phyloP scores from a whole-genome alignment of 1,139 yeast species.

The Geotrichum europaeum region DNA sequence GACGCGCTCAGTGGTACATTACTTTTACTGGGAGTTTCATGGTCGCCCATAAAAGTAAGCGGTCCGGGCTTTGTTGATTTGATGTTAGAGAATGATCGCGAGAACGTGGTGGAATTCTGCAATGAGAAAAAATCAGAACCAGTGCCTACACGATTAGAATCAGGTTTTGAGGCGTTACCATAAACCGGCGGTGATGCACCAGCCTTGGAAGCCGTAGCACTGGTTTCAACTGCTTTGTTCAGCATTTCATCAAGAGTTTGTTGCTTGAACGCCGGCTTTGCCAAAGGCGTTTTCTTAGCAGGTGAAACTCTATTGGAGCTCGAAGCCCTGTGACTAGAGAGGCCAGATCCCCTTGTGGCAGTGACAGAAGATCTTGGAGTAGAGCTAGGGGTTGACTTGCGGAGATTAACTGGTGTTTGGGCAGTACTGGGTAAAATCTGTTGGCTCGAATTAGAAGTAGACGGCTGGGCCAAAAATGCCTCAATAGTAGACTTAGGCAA shows the following conservation, averaged over 20 bases:
- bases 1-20: not conserved
- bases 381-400: not conserved
- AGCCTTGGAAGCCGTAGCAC: not conserved
- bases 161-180: not conserved
- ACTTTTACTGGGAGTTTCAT: not conserved
- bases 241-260: not conserved
- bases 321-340: not conserved
- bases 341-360: not conserved
- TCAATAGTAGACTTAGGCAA: not conserved
- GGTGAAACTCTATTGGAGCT: not conserved
- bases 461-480: not conserved
- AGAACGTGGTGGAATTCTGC: not conserved
- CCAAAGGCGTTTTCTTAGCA: not conserved
- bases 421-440: not conserved
- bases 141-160: not conserved
- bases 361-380: not conserved
- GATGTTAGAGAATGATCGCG: not conserved
- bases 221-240: not conserved
- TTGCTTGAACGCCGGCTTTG: not conserved
- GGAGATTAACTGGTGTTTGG: not conserved
- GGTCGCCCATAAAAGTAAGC: not conserved
- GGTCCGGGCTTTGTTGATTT: not conserved
- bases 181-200: not conserved
- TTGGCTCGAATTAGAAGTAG: not conserved
- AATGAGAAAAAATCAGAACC: not conserved